phyloP scores from a whole-genome alignment of 2,329 filamentous ascomycete species.

The Fusarium buxicola region DNA sequence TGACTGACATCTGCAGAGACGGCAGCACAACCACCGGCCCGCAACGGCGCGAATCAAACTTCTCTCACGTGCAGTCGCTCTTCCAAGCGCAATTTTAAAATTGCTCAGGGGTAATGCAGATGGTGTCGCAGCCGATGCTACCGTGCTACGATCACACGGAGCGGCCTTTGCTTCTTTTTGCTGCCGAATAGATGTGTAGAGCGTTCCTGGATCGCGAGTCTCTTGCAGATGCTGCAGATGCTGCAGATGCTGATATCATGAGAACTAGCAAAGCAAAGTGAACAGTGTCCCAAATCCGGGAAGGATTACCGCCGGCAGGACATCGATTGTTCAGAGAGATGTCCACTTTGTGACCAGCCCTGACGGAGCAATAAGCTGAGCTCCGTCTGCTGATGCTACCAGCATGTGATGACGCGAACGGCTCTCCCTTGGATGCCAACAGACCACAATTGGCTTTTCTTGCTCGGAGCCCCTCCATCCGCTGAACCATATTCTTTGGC shows the following conservation, averaged over 20 bases:
- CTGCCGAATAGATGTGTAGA: slow-evolving; percentile 1
- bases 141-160: slow-evolving; percentile 22
- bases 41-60: slow-evolving; percentile 30
- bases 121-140: slow-evolving; percentile 36
- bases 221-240: slow-evolving; percentile 5
- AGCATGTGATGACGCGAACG: slow-evolving; percentile 6
- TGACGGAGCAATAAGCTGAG: background rate
- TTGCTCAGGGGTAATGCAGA: slow-evolving; percentile 42
- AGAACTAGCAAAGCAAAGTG: slow-evolving; percentile 12
- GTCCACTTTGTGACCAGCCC: too few species aligned
- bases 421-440: background rate
- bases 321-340: background rate
- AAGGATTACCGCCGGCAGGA: background rate
- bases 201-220: slow-evolving; percentile 11
- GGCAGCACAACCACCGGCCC: slow-evolving; percentile 18
- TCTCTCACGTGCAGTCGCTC: slow-evolving; percentile 30
- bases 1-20: slow-evolving; percentile 7
- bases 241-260: slow-evolving; percentile 1
- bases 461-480: background rate
- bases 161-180: slow-evolving; percentile 15
- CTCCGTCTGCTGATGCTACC: background rate
- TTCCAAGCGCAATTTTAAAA: slow-evolving; percentile 37
- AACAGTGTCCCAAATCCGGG: background rate
- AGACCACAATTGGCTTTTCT: background rate
- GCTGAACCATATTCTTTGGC: background rate